phyloP scores from a whole-genome alignment of 1,284 basidiomycete species.

The Cryptococcus sp. region DNA sequence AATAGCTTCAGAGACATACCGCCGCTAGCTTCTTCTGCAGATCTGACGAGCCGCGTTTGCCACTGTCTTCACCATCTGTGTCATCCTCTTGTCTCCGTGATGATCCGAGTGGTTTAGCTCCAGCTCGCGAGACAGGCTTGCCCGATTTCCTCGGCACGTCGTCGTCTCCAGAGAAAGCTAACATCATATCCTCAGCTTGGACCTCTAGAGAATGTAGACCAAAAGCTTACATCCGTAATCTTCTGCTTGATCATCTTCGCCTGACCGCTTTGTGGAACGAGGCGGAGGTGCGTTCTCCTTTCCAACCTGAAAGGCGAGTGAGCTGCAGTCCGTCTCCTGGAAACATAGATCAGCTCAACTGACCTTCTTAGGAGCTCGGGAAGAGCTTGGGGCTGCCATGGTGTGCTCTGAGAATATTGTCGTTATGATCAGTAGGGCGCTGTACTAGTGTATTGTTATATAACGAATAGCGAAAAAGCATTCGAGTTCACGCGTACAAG shows the following conservation, averaged over 20 bases:
- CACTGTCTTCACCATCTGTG: background rate
- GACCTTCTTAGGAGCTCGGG: background rate
- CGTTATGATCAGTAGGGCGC: too few relatives aligned
- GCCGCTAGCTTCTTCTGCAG: slow-evolving; percentile 18
- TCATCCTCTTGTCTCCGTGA: background rate
- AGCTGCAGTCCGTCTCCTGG: background rate
- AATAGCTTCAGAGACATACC: slow-evolving; percentile 13
- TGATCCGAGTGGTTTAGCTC: slow-evolving; percentile 4
- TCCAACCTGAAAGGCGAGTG: slow-evolving; percentile 11
- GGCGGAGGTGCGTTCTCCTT: slow-evolving; percentile 31
- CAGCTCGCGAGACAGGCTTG: background rate
- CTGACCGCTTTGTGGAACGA: slow-evolving; percentile 2
- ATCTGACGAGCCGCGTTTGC: slow-evolving; percentile 8
- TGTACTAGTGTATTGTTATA: too few relatives aligned
- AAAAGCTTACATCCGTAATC: slow-evolving; percentile 4
- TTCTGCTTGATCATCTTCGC: slow-evolving; percentile 8
- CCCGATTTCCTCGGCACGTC: slow-evolving; percentile 5
- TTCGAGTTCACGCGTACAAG: too few relatives aligned
- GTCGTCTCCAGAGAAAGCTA: slow-evolving; percentile 2
- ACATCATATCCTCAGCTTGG: background rate
- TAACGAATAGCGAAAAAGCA: too few relatives aligned
- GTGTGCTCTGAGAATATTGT: too few relatives aligned
- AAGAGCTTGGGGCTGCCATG: slow-evolving; percentile 8
- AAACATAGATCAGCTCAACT: background rate
- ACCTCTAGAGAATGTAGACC: background rate